Percentiles rank a stretch among this genome's conserved stretches.
phyloP scores from a whole-genome alignment of 169 alveolate genomes.

The Plasmodium vivax region DNA sequence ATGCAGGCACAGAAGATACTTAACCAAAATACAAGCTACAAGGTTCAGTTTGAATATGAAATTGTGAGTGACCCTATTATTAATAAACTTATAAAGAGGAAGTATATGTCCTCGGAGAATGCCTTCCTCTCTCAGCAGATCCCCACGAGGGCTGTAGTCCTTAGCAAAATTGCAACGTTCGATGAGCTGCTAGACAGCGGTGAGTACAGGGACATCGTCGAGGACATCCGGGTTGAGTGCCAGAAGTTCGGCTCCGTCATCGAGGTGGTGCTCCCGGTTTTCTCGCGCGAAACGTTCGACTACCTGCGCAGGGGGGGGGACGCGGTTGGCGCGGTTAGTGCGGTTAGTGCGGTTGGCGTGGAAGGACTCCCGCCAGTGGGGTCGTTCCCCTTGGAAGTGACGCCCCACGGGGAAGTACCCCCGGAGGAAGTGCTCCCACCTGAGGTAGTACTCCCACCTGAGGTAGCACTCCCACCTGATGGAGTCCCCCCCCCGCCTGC shows the following conservation, averaged over 20 bases:
- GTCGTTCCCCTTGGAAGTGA: not conserved
- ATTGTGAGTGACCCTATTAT: constrained; percentile 77
- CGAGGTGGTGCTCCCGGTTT: constrained; percentile 85
- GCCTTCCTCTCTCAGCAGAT: constrained; percentile 76
- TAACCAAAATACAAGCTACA: constrained; percentile 78
- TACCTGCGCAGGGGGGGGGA: not conserved
- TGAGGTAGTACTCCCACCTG: not conserved
- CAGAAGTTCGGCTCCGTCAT: constrained; percentile 84
- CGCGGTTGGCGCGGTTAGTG: not conserved
- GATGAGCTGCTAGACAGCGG: constrained; percentile 85
- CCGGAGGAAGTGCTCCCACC: not conserved
- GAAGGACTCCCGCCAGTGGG: not conserved
- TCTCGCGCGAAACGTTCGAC: constrained; percentile 74
- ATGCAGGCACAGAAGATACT: constrained; percentile 81
- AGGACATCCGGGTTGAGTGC: constrained; percentile 86
- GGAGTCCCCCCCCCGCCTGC: constrained; percentile 1
- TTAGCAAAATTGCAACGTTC: constrained; percentile 83
- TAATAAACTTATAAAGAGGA: constrained; percentile 72
- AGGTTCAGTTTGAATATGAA: constrained; percentile 77
- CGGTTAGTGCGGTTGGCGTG: not conserved
- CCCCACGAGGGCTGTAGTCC: constrained; percentile 82
- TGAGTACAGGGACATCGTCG: constrained; percentile 87
- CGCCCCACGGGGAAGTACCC: not conserved
- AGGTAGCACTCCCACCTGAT: not conserved
- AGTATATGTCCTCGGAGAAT: constrained; percentile 52